Percentiles rank a stretch among this genome's conserved stretches.
These are phyloP conservation scores for Ustilaginoidea virens DNA, from an alignment of 2,329 filamentous ascomycete species.

Conservation along the genomic window DNA sequence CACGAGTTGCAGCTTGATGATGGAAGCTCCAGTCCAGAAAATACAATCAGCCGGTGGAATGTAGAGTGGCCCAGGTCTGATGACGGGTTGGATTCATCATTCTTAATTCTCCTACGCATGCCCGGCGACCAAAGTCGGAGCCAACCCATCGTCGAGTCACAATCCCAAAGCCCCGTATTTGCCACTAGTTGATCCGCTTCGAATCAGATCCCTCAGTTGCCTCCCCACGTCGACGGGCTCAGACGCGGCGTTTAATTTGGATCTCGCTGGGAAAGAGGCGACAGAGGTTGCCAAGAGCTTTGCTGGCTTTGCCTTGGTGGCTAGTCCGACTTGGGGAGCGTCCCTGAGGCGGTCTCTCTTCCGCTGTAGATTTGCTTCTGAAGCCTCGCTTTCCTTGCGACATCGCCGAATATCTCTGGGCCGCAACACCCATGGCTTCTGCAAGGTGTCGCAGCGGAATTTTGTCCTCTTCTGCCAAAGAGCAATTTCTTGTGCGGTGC, in stretches of 20 bases:
- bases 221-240: conserved; percentile 2
- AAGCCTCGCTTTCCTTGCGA: conserved; percentile 28
- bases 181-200: conserved; percentile 13
- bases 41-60: too few species aligned
- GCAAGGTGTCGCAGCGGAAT: conserved; percentile 35
- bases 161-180: conserved; percentile 20
- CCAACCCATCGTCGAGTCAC: too few species aligned
- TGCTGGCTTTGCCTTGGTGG: not conserved
- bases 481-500: conserved; percentile 39
- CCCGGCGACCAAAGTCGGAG: too few species aligned
- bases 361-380: conserved; percentile 11
- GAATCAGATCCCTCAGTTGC: conserved; percentile 13
- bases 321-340: conserved; percentile 3
- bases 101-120: too few species aligned
- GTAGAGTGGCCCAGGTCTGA: too few species aligned
- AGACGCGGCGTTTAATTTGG: conserved; percentile 2
- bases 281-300: conserved; percentile 1
- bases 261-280: conserved; percentile 1
- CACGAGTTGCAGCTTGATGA: too few species aligned
- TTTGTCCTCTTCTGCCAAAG: conserved; percentile 40
- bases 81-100: too few species aligned
- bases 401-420: conserved; percentile 32
- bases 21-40: too few species aligned
- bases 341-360: conserved; percentile 12
- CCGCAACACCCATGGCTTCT: conserved; percentile 38